These are phyloP conservation scores for Coprinopsis marcescibilis DNA, from an alignment of 768 basidiomycete species.

Conservation along the genomic window DNA sequence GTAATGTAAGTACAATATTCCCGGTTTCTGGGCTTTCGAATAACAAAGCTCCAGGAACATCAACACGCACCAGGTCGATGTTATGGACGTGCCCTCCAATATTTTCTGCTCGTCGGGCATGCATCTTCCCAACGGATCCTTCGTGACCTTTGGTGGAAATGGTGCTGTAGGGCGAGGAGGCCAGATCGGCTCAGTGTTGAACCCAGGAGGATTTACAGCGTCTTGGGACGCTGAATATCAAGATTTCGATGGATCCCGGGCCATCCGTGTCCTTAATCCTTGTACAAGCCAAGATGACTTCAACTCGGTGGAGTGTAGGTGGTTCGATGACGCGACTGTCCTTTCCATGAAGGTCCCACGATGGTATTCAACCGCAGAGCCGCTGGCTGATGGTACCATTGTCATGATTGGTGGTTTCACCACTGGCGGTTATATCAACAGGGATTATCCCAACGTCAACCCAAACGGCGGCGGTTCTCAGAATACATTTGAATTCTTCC, in stretches of 20 bases:
- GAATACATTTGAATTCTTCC: slow-evolving; percentile 81
- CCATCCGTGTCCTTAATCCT: slow-evolving; percentile 79
- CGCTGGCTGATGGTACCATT: slow-evolving; percentile 70
- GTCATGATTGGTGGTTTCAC: slow-evolving; percentile 79
- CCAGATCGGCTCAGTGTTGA: slow-evolving; percentile 43
- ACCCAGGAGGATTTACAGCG: slow-evolving; percentile 40
- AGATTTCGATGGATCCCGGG: slow-evolving; percentile 74
- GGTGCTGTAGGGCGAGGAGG: slow-evolving; percentile 67
- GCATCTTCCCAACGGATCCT: slow-evolving; percentile 79
- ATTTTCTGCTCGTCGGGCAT: slow-evolving; percentile 79
- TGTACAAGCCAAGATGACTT: slow-evolving; percentile 51
- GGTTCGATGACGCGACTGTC: slow-evolving; percentile 62
- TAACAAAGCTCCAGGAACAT: slow-evolving; percentile 46
- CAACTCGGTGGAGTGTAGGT: slow-evolving; percentile 48
- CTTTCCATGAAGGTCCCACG: slow-evolving; percentile 64
- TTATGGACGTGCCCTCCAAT: slow-evolving; percentile 73
- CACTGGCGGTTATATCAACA: slow-evolving; percentile 74
- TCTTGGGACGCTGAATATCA: slow-evolving; percentile 62
- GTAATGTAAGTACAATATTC: slow-evolving; percentile 44
- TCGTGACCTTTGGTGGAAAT: slow-evolving; percentile 72
- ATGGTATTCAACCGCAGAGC: slow-evolving; percentile 77
- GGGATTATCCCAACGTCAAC: slow-evolving; percentile 65
- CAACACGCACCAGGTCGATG: slow-evolving; percentile 44
- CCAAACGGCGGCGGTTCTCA: slow-evolving; percentile 71
- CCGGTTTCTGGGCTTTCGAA: neutral